Base-by-base conservation (phyloP, 2,329 filamentous ascomycete species). In the Fusarium verticillioides region DNA sequence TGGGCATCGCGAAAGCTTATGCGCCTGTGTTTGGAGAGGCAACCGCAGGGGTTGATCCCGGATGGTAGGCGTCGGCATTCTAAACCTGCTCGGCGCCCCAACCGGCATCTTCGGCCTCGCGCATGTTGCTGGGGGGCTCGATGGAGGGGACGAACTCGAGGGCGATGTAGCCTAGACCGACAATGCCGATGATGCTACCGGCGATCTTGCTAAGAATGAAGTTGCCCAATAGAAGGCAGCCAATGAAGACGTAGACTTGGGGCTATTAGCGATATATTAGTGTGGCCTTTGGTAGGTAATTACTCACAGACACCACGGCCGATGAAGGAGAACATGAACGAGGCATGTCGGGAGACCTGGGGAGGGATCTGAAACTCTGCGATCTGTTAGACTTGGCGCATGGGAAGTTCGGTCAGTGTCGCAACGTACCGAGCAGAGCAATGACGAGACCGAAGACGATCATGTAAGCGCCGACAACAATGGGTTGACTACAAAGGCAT, bases 251-350 rank as follows among this genome's bases (percentile, higher is more conserved):
- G 89, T 99, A 99, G 87, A 99, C 95, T 97, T 69, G 4, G 28
- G 21, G 46, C 67, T 32, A 68, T 75, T 50, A 59, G 60, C 26
- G 15, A n/a, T 6, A 11, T 4, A 42, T 19, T 6, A 3, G 30
- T 23, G 5, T 15, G 1, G 11, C 6, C 6, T 52, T 32, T 15
- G 0, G 5, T 13, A 23, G 40, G 19, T 11, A 42, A 5, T 26
- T 21, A 91, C 94, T 85, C 90, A 97, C 95, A 98, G 82, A 94
- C 88, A 84, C 96, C 96, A 81, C 96, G 95, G 70, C 96, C 96
- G 77, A 98, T 85, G 88, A 99, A 98, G 65, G 94, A 97, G 87
- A 98, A 98, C 84, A 98, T 92, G 87, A 99, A 99, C 16, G 94
- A 97, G 61, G 95, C 96, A 86, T 98, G 97, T 85, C 94, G 92